Evolutionary conservation across 2,329 filamentous ascomycete genomes (phyloP), one percentile per base, ranked within the genome.

Genomic region (Beauveria bassiana): DNA sequence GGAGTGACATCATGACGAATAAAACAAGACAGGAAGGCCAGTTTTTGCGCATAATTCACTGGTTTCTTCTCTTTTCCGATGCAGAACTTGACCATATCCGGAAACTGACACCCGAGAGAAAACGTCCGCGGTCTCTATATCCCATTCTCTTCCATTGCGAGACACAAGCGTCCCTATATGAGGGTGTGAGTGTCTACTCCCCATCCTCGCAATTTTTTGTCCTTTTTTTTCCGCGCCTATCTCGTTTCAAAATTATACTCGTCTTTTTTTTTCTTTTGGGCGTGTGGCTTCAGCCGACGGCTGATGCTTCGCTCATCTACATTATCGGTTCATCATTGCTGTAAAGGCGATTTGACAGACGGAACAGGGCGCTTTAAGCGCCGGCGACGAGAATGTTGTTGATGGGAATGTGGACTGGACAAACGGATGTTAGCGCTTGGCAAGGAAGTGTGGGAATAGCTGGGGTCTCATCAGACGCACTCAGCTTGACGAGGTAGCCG

Each of bases 321-420:
- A 18, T 22, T n/a, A 14, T 28, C 24, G 16, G 22, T 45, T n/a
- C 52, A 12, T 26, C n/a, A 28, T n/a, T 38, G 34, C 34, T 38
- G 12, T 16, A 14, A 26, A 28, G 3, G 22, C n/a, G 3, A 47
- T 26, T 38, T 12, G 14, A 46, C 20, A 5, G 24, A 46, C 20
- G 43, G 20, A 14, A n/a, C 12, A 10, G 5, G n/a, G 14, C 28
- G 51, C 26, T 77, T 38, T 83, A 87, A 72, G 85, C 85, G 73
- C 83, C 85, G 64, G 84, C 85, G 66, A 89, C 86, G 62, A 89
- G 80, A 63, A 88, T 84, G 73, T 87, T 85, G 81, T 88, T 88
- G 65, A 89, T 81, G 65, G 86, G 86, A 54, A 88, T 87, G 73
- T 88, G 86, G 66, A 88, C 83, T 86, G 61, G 16, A n/a, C 14